Evolutionary conservation across 2,329 filamentous ascomycete species (phyloP), one percentile per base, ranked within the genome.

Genomic region (Aspergillus ochraceus): DNA sequence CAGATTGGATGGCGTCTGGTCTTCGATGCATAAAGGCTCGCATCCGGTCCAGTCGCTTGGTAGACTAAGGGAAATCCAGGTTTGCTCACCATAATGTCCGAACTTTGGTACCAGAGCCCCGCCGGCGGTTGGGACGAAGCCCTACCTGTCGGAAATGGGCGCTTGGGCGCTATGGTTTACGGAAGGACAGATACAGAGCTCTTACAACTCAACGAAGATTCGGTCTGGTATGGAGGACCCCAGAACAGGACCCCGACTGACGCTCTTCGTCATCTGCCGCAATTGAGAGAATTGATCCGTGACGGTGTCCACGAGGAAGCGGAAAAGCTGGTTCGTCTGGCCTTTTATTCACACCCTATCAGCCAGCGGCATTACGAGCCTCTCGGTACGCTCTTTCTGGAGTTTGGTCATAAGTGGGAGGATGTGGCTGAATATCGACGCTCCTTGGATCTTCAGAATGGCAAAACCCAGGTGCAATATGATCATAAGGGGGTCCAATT

Each of bases 61-160:
- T 36, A 42, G 6, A 42, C 36, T n/a, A 42, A n/a, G 36, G 36
- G 14, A n/a, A n/a, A n/a, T 42, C 14, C 36, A 8, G 17, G 36
- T 42, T 39, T 17, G 14, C 17, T 42, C 36, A 5, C 32, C 22
- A 62, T 50, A 3, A 68, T 71, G 69, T 67, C 64, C 4, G 66
- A 67, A 52, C 53, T 70, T 47, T 76, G 74, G 70, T 76, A 71
- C 57, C 57, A 60, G 4, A 60, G 62, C 22, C 66, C 70, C 50
- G 70, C 71, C 10, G 30, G 49, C 5, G 60, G 70, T 58, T 80
- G 76, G 75, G 69, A 75, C 54, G 70, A 78, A 59, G 77, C 79
- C 26, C 69, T 83, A 1, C 81, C 81, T 2, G 71, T 84, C 52
- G 81, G 81, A 10, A 83, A 83, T 64, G 81, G 81, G 22, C 75